Evolutionary conservation across 352 stramenopile species (phyloP).

Genomic region (Ochromonadaceae sp.): DNA sequence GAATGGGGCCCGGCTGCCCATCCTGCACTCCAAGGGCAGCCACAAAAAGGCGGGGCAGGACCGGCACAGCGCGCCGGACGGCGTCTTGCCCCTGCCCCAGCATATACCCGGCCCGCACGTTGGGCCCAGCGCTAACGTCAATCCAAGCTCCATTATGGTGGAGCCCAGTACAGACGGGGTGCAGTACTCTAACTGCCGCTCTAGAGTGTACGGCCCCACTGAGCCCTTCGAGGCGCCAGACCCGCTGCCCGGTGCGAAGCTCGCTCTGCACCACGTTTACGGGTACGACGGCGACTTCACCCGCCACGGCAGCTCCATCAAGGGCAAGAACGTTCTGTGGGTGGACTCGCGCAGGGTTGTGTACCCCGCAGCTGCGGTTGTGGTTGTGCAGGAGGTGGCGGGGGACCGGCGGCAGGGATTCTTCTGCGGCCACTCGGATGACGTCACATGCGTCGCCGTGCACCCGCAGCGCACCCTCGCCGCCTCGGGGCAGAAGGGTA

Average conservation of each 20-base stretch:
- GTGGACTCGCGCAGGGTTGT: conserved; percentile 44
- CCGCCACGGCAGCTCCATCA: conserved; percentile 42
- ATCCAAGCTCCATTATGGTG: not conserved
- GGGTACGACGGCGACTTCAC: conserved; percentile 40
- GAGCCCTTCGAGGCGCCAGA: not conserved
- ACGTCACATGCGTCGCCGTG: conserved; percentile 52
- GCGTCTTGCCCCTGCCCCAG: not conserved
- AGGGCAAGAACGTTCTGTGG: conserved; percentile 32
- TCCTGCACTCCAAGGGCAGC: not conserved
- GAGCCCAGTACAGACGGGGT: not conserved
- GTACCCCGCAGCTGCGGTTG: conserved; percentile 53
- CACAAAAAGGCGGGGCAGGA: not conserved
- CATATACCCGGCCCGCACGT: not conserved
- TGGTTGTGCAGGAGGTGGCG: conserved; percentile 57
- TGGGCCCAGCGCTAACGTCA: not conserved
- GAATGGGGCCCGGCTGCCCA: not conserved
- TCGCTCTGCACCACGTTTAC: conserved; percentile 56
- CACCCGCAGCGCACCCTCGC: conserved; percentile 46
- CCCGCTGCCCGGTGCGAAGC: not conserved
- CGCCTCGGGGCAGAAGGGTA: conserved; percentile 55
- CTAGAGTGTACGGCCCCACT: not conserved
- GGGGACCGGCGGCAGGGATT: conserved; percentile 43
- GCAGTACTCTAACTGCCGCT: not conserved
- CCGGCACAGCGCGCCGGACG: not conserved
- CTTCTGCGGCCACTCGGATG: conserved; percentile 50